Base-by-base conservation (phyloP, 1,139 yeast species). In the Lodderomyces oxycetoniae region DNA sequence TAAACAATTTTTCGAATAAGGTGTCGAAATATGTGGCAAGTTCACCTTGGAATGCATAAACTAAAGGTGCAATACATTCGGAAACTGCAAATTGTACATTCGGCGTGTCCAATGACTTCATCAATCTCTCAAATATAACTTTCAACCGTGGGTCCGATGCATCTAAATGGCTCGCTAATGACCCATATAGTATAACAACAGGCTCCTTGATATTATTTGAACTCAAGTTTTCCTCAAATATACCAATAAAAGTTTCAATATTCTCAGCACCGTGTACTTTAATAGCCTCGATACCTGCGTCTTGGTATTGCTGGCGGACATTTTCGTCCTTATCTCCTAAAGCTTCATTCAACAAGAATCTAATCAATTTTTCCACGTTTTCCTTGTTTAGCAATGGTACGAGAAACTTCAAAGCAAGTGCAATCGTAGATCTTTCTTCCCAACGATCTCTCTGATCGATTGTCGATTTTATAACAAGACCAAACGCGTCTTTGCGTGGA, bases 11-110 rank as follows among this genome's bases (percentile, higher is more conserved):
- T 3, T 66, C 71, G 49, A 85, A 71, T 35, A 88, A 61, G 4
- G 52, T 45, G 30, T 79, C 82, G 40, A 87, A 60, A 44, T 82
- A 77, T 0, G 59, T 56, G 26, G 69, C 68, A 24, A 80, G 67
- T 21, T 66, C 62, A 2, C 64, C 52, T 22, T 64, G 71, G 39
- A 83, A 74, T 19, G 78, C 63, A 14, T 67, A 65, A 7, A 86
- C 94, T 41, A 89, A 68, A 4, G 96, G 93, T 3, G 95, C 81
- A 48, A 89, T 69, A 60, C 95, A 85, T 47, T 78, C 83, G 6
- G 95, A 77, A 32, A 86, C 82, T 4, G 96, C 96, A 52, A 66
- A 77, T 57, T 87, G 97, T 19, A 87, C 95, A 43, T 80, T 83
- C 1, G 96, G 95, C 0, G 94, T 83, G 32, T 79, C 86, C 34